These are phyloP conservation scores for Fonsecaea nubica DNA, from an alignment of 2,329 filamentous ascomycete species.

Conservation along the genomic window DNA sequence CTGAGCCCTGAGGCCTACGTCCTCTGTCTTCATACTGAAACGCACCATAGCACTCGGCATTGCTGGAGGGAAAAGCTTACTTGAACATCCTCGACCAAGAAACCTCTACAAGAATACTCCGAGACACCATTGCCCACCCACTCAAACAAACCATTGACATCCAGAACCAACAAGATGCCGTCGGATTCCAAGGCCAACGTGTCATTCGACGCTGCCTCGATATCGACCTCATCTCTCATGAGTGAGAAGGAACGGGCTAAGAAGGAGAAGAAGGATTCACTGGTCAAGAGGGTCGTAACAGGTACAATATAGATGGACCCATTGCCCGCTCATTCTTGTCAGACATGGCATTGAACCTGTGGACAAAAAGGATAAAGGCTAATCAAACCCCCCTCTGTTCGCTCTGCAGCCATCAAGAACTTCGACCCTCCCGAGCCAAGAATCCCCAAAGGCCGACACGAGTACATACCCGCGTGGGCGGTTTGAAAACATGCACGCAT, in stretches of 20 bases:
- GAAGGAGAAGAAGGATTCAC: conserved; percentile 19
- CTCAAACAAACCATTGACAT: background rate
- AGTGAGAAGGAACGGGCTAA: conserved; percentile 28
- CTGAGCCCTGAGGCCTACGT: conserved; percentile 4
- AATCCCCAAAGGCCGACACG: conserved; percentile 22
- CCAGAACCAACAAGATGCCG: conserved; percentile 15
- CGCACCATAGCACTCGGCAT: background rate
- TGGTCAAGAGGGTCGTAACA: conserved; percentile 26
- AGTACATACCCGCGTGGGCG: conserved; percentile 24
- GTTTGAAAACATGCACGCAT: conserved; percentile 1
- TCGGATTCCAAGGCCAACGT: conserved; percentile 21
- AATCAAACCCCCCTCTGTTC: background rate
- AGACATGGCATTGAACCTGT: background rate
- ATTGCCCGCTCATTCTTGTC: background rate
- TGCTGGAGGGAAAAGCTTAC: conserved; percentile 6
- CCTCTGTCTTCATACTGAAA: background rate
- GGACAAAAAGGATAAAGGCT: background rate
- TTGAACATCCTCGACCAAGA: background rate
- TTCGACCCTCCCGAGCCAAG: conserved; percentile 31
- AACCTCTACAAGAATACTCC: background rate
- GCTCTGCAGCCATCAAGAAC: conserved; percentile 27
- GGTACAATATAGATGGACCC: conserved; percentile 14
- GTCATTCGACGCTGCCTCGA: conserved; percentile 27
- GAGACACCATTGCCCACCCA: background rate
- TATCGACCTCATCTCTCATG: conserved; percentile 28